Base-by-base conservation (phyloP, 129 eudicot species). In the Silybum marianum region DNA sequence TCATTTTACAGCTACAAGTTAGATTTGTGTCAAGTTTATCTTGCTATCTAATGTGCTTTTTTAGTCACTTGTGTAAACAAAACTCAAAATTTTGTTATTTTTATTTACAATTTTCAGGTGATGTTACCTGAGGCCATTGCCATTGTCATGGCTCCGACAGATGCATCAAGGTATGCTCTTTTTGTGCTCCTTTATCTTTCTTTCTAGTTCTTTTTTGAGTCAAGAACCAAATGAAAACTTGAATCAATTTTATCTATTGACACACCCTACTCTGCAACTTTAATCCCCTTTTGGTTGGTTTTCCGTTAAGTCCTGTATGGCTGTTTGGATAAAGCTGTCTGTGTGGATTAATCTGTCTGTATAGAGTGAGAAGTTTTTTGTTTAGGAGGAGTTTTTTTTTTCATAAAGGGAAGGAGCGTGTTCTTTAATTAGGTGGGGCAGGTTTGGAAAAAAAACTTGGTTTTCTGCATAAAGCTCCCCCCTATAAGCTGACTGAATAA, bases 81-180 rank as follows among this genome's bases (percentile, higher is more conserved):
- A 42, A 74, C 12, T 68, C 26, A 23, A 24, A 7, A 24, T 24
- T 73, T 22, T 67, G 46, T 51, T 12, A 7, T 54, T 25, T 73
- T 42, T 42, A 16, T 26, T 26, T 51, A 63, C 26, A 23, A 38
- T 82, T 36, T 78, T 32, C 71, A 92, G 97, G 90, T 90, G 77
- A 92, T 92, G 97, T 87, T 92, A 75, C 95, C 95, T 7, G 97
- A 92, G 86, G 97, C 97, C 8, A 87, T 92, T n/a, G 97, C 88
- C 25, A 90, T 90, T 81, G 94, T 92, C 82, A 84, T 92, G 91
- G 92, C 94, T 77, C 93, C 97, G 12, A 92, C 92, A 8, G 95
- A 92, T 80, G 75, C 85, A 73, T 80, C 94, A 69, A 90, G 89
- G 97, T 92, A 69, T 46, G 80, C 48, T 46, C 42, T 16, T 28